Evolutionary conservation across 139 green algal genomes (phyloP).

Genomic region (Yamagishiella unicocca): DNA sequence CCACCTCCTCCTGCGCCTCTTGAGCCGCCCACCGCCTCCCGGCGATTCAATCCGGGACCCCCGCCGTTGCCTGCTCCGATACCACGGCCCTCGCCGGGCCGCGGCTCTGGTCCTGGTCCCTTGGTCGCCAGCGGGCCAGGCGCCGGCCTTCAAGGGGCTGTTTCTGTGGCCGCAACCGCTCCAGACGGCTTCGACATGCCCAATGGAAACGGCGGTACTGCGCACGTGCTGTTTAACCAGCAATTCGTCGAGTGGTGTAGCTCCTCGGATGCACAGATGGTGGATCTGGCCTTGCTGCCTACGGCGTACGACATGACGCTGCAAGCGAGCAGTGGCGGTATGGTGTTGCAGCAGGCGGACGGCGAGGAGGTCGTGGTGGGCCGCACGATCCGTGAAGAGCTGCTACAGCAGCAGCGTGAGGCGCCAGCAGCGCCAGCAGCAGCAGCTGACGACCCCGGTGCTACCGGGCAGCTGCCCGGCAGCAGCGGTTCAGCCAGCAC

Average conservation of each 20-base stretch:
- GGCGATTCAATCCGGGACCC: no score
- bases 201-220: not conserved
- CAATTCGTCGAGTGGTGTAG: slow-evolving; percentile 20
- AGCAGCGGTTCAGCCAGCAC: no score
- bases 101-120: no score
- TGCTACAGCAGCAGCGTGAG: not conserved
- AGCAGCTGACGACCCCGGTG: no score
- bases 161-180: not conserved
- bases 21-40: no score
- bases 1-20: no score
- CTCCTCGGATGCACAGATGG: not conserved
- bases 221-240: slow-evolving; percentile 22
- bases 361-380: not conserved
- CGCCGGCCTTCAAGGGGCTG: not conserved
- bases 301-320: not conserved
- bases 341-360: not conserved
- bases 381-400: not conserved
- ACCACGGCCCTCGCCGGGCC: no score
- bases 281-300: slow-evolving; percentile 12
- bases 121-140: not conserved
- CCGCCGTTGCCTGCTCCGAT: no score
- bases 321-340: not conserved
- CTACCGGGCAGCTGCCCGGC: no score
- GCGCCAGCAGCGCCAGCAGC: not conserved
- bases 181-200: slow-evolving; percentile 13